Percentiles rank a stretch among this genome's conserved stretches.
These are phyloP conservation scores for Violaceomyces palustris DNA, from an alignment of 1,284 basidiomycete species.

Conservation along the genomic window DNA sequence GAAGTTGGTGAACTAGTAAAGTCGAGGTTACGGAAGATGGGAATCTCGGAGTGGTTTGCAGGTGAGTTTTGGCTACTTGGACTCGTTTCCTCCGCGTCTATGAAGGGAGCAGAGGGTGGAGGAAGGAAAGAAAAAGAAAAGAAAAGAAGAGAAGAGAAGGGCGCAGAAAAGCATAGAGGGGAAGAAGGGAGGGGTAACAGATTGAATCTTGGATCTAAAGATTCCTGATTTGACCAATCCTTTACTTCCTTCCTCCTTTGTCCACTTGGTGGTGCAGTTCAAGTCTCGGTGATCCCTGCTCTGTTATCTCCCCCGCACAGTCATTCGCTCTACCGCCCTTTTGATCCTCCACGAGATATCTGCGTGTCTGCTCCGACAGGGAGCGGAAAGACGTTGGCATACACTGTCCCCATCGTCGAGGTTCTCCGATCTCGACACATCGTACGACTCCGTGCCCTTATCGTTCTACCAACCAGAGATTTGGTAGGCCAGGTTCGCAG, in stretches of 20 bases:
- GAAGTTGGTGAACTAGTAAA: background rate
- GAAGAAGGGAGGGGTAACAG: no score
- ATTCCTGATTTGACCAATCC: background rate
- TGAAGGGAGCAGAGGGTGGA: no score
- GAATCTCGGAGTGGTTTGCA: slow-evolving; percentile 48
- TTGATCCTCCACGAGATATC: slow-evolving; percentile 69
- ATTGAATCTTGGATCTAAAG: no score
- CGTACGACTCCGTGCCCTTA: slow-evolving; percentile 72
- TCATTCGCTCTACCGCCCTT: slow-evolving; percentile 64
- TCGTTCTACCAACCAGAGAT: slow-evolving; percentile 90
- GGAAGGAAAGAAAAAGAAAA: no score
- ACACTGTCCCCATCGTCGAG: slow-evolving; percentile 86
- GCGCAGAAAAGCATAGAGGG: no score
- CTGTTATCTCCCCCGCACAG: slow-evolving; percentile 58
- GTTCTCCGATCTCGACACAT: slow-evolving; percentile 12
- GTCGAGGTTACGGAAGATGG: slow-evolving; percentile 12
- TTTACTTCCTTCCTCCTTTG: background rate
- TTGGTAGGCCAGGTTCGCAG: slow-evolving; percentile 88
- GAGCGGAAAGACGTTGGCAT: slow-evolving; percentile 92
- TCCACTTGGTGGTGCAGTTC: slow-evolving; percentile 59
- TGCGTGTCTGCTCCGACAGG: slow-evolving; percentile 98
- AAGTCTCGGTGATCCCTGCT: slow-evolving; percentile 74
- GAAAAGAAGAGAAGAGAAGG: no score
- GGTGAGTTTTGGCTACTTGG: no score
- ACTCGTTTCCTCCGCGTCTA: no score